phyloP scores from a whole-genome alignment of 2,329 filamentous ascomycete species.

The Fusarium xylarioides region DNA sequence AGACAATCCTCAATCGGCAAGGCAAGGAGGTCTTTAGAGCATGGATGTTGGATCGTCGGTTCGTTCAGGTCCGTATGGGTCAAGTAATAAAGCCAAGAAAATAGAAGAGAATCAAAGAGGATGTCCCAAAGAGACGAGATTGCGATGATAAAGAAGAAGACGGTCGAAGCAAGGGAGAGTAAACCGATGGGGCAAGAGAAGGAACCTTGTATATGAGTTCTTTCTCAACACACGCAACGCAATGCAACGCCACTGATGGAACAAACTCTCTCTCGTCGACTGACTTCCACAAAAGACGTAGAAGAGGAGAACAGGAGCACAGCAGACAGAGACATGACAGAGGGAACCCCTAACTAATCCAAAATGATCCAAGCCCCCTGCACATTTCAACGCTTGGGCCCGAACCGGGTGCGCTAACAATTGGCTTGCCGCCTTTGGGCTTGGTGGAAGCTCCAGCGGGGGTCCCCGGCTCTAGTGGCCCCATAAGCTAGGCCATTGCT shows the following conservation, averaged over 20 bases:
- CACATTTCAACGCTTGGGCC: constrained; percentile 35
- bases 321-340: not conserved
- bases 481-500: constrained; percentile 8
- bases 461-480: constrained; percentile 11
- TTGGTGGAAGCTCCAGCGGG: constrained; percentile 28
- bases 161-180: constrained; percentile 13
- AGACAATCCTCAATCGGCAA: constrained; percentile 5
- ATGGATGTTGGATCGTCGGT: constrained; percentile 31
- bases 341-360: constrained; percentile 23
- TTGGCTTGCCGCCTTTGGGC: constrained; percentile 35
- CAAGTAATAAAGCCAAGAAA: constrained; percentile 23
- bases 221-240: not conserved
- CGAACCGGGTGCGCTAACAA: constrained; percentile 37
- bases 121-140: constrained; percentile 18
- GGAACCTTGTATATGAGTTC: constrained; percentile 22
- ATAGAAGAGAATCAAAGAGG: constrained; percentile 13
- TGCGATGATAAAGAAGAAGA: constrained; percentile 2
- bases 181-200: not conserved
- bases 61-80: constrained; percentile 16
- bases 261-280: not conserved
- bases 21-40: constrained; percentile 14
- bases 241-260: not conserved
- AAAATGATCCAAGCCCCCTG: constrained; percentile 10
- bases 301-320: constrained; percentile 12
- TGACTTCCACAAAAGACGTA: constrained; percentile 1